Evolutionary conservation across 2,329 filamentous ascomycete species (phyloP).

Genomic region (Phaeosphaeria sp.): DNA sequence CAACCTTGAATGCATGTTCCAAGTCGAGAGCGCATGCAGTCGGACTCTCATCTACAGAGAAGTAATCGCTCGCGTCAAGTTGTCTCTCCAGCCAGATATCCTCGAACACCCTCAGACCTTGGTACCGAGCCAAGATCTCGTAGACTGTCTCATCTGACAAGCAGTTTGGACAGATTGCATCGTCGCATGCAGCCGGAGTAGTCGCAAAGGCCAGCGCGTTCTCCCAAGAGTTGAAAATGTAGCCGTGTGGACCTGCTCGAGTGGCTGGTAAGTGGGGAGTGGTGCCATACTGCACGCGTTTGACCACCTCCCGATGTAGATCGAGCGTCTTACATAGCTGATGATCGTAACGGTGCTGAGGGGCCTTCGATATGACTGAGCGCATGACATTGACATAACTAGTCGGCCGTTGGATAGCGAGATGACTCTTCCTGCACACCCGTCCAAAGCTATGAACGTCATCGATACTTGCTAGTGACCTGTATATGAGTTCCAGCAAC

Average conservation of each 20-base stretch:
- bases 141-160: slow-evolving; percentile 20
- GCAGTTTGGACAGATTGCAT: slow-evolving; percentile 2
- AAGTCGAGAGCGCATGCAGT: slow-evolving; percentile 10
- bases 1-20: background rate
- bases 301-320: slow-evolving; percentile 26
- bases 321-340: slow-evolving; percentile 26
- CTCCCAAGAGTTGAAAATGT: slow-evolving; percentile 11
- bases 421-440: slow-evolving; percentile 16
- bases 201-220: background rate
- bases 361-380: slow-evolving; percentile 19
- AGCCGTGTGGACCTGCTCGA: background rate
- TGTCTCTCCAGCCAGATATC: slow-evolving; percentile 27
- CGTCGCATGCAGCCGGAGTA: background rate
- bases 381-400: slow-evolving; percentile 35
- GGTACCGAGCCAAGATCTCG: slow-evolving; percentile 32
- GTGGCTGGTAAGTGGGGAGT: slow-evolving; percentile 7
- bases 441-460: slow-evolving; percentile 32
- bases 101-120: slow-evolving; percentile 29
- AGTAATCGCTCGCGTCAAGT: slow-evolving; percentile 17
- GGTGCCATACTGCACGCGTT: slow-evolving; percentile 12
- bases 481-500: slow-evolving; percentile 24
- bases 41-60: slow-evolving; percentile 13
- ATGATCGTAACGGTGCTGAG: slow-evolving; percentile 28
- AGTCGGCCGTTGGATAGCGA: slow-evolving; percentile 13
- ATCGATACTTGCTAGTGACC: slow-evolving; percentile 31